These are phyloP conservation scores for Myriosclerotinia duriaeana DNA, from an alignment of 2,329 filamentous ascomycete species.

Conservation along the genomic window DNA sequence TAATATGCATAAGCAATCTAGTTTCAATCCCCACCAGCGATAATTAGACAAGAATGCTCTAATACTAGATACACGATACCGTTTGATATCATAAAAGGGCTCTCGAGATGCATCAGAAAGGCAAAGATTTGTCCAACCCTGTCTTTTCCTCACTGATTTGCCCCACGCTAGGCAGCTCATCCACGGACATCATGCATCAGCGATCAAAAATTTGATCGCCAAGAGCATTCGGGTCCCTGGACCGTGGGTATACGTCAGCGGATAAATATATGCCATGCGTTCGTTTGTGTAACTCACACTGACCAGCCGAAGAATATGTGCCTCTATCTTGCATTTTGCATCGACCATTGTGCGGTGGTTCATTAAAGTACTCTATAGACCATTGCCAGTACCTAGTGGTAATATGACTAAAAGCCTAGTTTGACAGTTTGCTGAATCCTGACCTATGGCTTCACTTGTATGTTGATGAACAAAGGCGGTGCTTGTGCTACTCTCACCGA, in stretches of 20 bases:
- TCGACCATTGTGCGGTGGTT: not conserved
- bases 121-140: not conserved
- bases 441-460: not conserved
- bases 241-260: not conserved
- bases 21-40: not conserved
- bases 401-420: no score
- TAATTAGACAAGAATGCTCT: slow-evolving; percentile 1
- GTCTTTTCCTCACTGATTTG: not conserved
- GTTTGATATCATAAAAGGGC: not conserved
- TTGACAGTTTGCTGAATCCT: no score
- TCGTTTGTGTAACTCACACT: not conserved
- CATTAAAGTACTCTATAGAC: no score
- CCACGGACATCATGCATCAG: not conserved
- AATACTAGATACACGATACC: not conserved
- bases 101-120: not conserved
- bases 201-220: no score
- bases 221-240: no score
- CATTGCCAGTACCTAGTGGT: no score
- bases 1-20: not conserved
- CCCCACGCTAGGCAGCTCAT: not conserved
- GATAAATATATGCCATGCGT: not conserved
- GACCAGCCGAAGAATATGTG: not conserved
- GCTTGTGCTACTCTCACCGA: not conserved
- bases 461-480: not conserved
- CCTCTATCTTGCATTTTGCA: not conserved